phyloP scores from a whole-genome alignment of 129 eudicot genomes.

The Heracleum sosnowskyi region DNA sequence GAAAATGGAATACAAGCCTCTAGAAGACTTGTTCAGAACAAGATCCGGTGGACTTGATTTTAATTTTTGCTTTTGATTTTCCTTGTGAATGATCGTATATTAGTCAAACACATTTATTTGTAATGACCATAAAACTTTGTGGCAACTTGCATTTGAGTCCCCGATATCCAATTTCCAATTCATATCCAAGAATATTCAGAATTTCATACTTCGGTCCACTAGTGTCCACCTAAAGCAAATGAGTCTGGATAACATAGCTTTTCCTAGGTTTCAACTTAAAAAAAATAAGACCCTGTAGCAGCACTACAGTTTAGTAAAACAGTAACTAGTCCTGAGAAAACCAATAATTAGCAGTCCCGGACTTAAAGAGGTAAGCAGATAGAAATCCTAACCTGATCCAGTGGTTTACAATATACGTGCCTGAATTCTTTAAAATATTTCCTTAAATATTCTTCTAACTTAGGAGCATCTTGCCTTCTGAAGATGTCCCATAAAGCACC shows the following conservation, averaged over 20 bases:
- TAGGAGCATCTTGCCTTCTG: conserved; percentile 5
- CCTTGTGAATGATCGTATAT: background rate
- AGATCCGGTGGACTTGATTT: background rate
- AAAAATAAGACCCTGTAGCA: background rate
- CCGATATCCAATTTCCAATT: background rate
- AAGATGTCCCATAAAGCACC: conserved; percentile 7
- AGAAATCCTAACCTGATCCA: conserved; percentile 2
- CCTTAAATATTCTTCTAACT: background rate
- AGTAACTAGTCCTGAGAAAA: background rate
- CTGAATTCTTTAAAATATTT: conserved; percentile 6
- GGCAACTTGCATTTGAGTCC: background rate
- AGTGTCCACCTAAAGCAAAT: background rate
- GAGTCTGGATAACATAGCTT: background rate
- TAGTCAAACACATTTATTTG: background rate
- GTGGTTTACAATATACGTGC: background rate
- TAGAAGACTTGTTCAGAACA: background rate
- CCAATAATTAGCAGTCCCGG: background rate
- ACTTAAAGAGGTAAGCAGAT: background rate
- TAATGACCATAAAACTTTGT: background rate
- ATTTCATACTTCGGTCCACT: background rate
- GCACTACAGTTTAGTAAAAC: background rate
- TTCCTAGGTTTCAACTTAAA: background rate
- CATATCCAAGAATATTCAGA: background rate
- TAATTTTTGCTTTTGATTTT: background rate
- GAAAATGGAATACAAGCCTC: background rate